Base-by-base conservation (phyloP, 768 basidiomycete species). In the Hygrocybe punicea region DNA sequence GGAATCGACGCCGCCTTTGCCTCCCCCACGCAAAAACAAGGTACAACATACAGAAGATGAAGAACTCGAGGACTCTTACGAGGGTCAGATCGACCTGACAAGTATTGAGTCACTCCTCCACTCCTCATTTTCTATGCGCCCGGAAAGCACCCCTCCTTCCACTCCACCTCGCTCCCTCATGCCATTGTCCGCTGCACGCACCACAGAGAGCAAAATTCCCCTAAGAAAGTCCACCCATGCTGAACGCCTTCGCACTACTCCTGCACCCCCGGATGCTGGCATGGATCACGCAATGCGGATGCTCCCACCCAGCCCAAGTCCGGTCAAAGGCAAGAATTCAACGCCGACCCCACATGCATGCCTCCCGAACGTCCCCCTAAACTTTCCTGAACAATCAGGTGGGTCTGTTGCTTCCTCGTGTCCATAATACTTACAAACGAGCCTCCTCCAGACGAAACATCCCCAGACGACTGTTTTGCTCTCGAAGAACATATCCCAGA, bases 401-500 rank as follows among this genome's bases (percentile, higher is more conserved):
- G n/a, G 19, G 17, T 50, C 19, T 35, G 6, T 29, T 34, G 21
- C 73, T 77, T 40, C 68, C 78, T 13, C 76, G 77, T 47, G 76
- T 76, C 36, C 81, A 78, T 59, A 72, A 72, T 34, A 68, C 73
- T 25, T 51, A 63, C 23, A 61, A 45, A 60, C 73, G 53, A 1
- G 58, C 55, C 5, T 56, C 48, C 7, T 57, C 19, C 51, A 60
- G 37, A 17, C 39, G 17, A 59, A 63, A 21, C 55, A 53, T n/a
- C 59, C 53, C 14, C 40, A 45, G 53, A 46, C 5, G 61, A 69
- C 48, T 56, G 53, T 13, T 67, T 65, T 48, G 51, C 57, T 2
- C 11, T 37, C 4, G 51, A 52, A 39, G 36, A 52, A 23, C 34
- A 21, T n/a, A 9, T 35, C n/a, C 11, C 6, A n/a, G 14, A 36